phyloP scores from a whole-genome alignment of 495 filamentous ascomycete genomes.

The Chaetomium tenue region DNA sequence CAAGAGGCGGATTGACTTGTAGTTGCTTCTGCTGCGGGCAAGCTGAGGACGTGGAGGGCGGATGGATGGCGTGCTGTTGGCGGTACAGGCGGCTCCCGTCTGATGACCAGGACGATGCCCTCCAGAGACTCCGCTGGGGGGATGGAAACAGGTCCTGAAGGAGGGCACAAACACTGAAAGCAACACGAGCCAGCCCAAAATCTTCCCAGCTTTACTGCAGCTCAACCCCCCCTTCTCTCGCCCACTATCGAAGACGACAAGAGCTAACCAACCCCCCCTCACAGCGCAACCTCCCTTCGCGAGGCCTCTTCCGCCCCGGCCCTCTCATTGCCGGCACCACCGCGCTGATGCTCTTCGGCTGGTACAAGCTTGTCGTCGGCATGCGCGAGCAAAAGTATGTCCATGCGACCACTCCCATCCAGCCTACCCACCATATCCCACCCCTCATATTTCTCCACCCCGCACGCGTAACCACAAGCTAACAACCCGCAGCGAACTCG shows the following conservation, averaged over 20 bases:
- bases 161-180: no score
- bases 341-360: conserved; percentile 79
- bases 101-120: no score
- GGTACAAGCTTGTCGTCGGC: conserved; percentile 75
- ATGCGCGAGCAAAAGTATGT: conserved; percentile 83
- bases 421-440: not conserved
- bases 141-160: no score
- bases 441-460: not conserved
- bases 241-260: not conserved
- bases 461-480: not conserved
- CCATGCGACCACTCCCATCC: conserved; percentile 18
- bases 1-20: no score
- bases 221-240: not conserved
- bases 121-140: no score
- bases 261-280: conserved; percentile 17
- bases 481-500: conserved; percentile 68
- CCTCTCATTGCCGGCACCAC: conserved; percentile 72
- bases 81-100: no score
- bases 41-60: no score
- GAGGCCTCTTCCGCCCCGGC: conserved; percentile 75
- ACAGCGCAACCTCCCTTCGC: conserved; percentile 87
- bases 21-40: no score
- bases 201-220: no score
- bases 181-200: no score
- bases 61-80: no score